Base-by-base conservation (phyloP, 1,284 basidiomycete genomes). In the Grifola frondosa region DNA sequence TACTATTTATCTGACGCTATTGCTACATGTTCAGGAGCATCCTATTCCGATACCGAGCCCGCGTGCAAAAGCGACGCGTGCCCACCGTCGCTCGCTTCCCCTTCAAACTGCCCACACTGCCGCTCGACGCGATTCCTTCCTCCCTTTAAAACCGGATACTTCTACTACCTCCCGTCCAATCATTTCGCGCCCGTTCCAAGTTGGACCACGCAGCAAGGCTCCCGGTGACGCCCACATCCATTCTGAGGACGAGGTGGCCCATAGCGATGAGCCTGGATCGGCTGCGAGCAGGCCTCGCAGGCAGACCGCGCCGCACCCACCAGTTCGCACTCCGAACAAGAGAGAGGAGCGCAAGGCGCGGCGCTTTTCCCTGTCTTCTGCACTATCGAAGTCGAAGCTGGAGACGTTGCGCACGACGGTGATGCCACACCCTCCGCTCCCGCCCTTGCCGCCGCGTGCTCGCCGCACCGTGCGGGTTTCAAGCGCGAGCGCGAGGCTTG, bases 321-420 rank as follows among this genome's bases (percentile, higher is more conserved):
- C 29, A 5, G 36, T 20, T 24, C 28, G 24, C 13, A 37, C 44
- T 16, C 22, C 20, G 9, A 29, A 23, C n/a, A 10, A 15, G 13
- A 21, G 12, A 30, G 21, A 15, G 4, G 29, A 24, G 6, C 38
- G 10, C 17, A 57, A 56, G 16, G 26, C 42, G 10, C 46, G 56
- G 15, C 41, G 60, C 6, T 60, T 63, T 39, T 63, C 61, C 6
- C 36, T 63, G 17, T 54, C 60, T 3, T 58, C 61, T 2, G 52
- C 56, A 11, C 38, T 61, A 9, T 50, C 53, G 5, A 50, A 46
- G 35, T 51, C 59, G 9, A 47, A 40, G 26, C 24, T 60, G 21
- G 59, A 60, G 16, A 32, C 49, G 2, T 25, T 62, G 20, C 53
- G 53, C 21, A 42, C 52, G 6, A 52, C 60, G 2, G 39, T 62